These are phyloP conservation scores for Suillus paluster DNA, from an alignment of 768 basidiomycete genomes.

Conservation along the genomic window DNA sequence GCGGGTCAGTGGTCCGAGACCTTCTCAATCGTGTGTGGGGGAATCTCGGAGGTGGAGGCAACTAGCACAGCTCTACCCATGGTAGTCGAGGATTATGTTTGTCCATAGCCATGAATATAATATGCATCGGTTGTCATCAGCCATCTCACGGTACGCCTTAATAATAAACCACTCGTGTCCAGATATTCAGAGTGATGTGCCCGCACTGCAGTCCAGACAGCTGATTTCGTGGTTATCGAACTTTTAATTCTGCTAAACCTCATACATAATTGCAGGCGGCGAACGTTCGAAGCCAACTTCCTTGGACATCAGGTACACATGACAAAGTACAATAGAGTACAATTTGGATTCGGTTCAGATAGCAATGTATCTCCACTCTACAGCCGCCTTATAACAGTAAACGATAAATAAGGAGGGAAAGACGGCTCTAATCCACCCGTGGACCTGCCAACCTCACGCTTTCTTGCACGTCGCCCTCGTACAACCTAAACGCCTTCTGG, in stretches of 20 bases:
- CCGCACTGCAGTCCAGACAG: too few species aligned
- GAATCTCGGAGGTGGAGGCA: not conserved
- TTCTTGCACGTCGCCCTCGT: constrained; percentile 82
- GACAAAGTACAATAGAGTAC: not conserved
- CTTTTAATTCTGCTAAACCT: too few species aligned
- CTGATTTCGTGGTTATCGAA: too few species aligned
- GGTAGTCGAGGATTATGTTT: too few species aligned
- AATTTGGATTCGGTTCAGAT: constrained; percentile 3
- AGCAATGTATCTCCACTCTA: not conserved
- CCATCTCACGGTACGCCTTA: too few species aligned
- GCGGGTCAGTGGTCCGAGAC: not conserved
- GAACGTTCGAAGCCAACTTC: not conserved
- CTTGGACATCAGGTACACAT: not conserved
- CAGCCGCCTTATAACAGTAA: not conserved
- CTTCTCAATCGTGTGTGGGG: constrained; percentile 3
- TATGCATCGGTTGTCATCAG: not conserved
- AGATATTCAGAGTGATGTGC: not conserved
- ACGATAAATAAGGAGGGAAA: not conserved
- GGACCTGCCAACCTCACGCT: constrained; percentile 88
- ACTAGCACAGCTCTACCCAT: not conserved
- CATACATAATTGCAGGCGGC: too few species aligned
- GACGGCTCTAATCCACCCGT: constrained; percentile 25
- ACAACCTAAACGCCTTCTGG: constrained; percentile 89
- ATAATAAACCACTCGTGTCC: too few species aligned
- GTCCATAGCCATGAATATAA: not conserved